Conservation (phyloP, 345 rosid species). For the Citrus medica region DNA sequence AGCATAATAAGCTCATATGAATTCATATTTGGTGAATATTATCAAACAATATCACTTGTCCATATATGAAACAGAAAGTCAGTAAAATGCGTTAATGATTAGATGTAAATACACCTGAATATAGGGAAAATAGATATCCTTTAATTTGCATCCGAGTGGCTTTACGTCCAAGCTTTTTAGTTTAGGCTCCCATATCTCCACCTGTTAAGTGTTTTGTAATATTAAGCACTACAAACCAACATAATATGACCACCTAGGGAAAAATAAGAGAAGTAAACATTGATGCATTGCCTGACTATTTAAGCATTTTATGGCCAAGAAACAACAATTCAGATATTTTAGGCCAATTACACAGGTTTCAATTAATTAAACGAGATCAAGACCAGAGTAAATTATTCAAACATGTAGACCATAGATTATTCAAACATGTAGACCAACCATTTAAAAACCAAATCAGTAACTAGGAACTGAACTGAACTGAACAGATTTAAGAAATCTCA, state of each 20-base stretch:
- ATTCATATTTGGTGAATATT: neutral
- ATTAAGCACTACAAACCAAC: neutral
- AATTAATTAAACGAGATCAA: too few relatives aligned
- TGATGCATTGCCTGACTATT: neutral
- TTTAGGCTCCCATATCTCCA: slow-evolving; percentile 53
- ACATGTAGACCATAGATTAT: too few relatives aligned
- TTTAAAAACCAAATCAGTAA: too few relatives aligned
- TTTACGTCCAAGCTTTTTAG: slow-evolving; percentile 27
- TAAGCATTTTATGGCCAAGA: neutral
- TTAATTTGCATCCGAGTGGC: slow-evolving; percentile 63
- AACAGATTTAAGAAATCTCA: too few relatives aligned
- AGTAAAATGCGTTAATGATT: neutral
- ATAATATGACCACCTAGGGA: neutral
- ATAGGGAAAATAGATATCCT: slow-evolving; percentile 84
- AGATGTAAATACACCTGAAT: slow-evolving; percentile 49
- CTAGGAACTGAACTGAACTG: too few relatives aligned
- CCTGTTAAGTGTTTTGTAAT: slow-evolving; percentile 34
- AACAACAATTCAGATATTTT: neutral
- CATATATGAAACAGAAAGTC: neutral
- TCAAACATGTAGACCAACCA: too few relatives aligned
- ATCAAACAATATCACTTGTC: neutral
- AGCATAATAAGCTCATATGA: neutral
- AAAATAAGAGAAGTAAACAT: neutral
- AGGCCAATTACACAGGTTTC: too few relatives aligned
- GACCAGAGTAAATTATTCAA: neutral